A percentile compares a stretch with the other conserved stretches of the same genome.
phyloP scores from a whole-genome alignment of 306 rosid species.

The Cicer cuneatum region DNA sequence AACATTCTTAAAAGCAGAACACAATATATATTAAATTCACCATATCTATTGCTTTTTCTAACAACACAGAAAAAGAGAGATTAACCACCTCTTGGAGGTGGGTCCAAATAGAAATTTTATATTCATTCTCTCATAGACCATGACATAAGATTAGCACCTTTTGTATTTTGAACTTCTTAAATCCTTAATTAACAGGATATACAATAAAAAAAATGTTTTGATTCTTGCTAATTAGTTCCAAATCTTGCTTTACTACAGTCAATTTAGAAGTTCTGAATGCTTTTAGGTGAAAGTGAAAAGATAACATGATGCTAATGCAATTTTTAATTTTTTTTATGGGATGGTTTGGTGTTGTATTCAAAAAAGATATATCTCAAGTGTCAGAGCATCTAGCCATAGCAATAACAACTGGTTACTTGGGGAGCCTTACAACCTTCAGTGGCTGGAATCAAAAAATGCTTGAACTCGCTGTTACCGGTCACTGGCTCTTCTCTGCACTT shows the following conservation, averaged over 20 bases:
- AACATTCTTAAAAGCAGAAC: no score
- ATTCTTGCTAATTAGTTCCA: slow-evolving; percentile 13
- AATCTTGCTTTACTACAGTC: neutral
- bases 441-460: slow-evolving; percentile 97
- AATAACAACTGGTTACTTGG: slow-evolving; percentile 81
- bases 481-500: slow-evolving; percentile 65
- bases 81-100: neutral
- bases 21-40: slow-evolving; percentile 4
- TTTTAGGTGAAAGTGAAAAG: slow-evolving; percentile 1
- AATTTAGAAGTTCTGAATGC: slow-evolving; percentile 4
- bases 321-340: slow-evolving; percentile 62
- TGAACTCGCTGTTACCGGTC: slow-evolving; percentile 72
- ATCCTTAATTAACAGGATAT: slow-evolving; percentile 1
- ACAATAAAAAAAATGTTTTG: neutral
- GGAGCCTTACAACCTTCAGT: slow-evolving; percentile 94
- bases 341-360: slow-evolving; percentile 90
- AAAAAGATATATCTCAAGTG: slow-evolving; percentile 62
- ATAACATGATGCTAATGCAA: slow-evolving; percentile 15
- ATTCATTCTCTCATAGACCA: neutral
- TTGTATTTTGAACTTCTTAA: slow-evolving; percentile 1
- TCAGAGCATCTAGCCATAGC: slow-evolving; percentile 82
- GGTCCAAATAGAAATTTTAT: neutral
- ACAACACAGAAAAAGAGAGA: neutral
- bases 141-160: neutral
- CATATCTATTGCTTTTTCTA: slow-evolving; percentile 30